phyloP scores from a whole-genome alignment of 2,329 filamentous ascomycete species.

The Aspergillus transmontanensis region DNA sequence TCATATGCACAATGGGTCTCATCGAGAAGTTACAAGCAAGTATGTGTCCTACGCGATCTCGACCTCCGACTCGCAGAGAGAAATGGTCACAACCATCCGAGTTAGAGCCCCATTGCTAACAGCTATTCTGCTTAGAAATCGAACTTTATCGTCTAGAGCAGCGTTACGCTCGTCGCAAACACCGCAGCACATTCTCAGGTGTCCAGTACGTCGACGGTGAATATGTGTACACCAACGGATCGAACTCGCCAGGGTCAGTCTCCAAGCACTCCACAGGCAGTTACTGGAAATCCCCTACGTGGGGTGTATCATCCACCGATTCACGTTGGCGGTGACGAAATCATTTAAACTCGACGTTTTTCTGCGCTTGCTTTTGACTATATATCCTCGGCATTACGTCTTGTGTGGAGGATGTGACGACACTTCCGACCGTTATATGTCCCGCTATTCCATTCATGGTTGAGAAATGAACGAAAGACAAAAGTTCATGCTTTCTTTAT shows the following conservation, averaged over 20 bases:
- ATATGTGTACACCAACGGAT: conserved; percentile 70
- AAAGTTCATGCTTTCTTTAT: conserved; percentile 15
- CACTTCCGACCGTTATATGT: conserved; percentile 13
- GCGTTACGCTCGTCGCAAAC: conserved; percentile 88
- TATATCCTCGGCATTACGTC: conserved; percentile 26
- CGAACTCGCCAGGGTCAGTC: conserved; percentile 40
- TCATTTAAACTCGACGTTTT: conserved; percentile 5
- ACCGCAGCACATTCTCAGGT: conserved; percentile 85
- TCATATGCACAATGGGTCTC: conserved; percentile 47
- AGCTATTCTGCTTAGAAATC: conserved; percentile 55
- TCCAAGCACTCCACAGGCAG: conserved; percentile 43
- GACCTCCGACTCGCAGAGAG: neutral
- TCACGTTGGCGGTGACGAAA: conserved; percentile 31
- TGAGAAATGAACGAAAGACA: conserved; percentile 10
- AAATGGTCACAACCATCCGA: neutral
- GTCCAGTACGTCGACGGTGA: conserved; percentile 94
- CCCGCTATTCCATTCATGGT: conserved; percentile 13
- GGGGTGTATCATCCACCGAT: conserved; percentile 28
- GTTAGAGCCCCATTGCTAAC: conserved; percentile 15
- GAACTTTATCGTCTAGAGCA: conserved; percentile 95
- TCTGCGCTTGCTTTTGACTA: conserved; percentile 13
- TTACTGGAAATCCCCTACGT: conserved; percentile 35
- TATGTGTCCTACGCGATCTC: conserved; percentile 33
- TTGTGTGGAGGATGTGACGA: conserved; percentile 24
- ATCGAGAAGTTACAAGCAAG: conserved; percentile 55